These are phyloP conservation scores for Scedosporium aurantiacum DNA, from an alignment of 2,329 filamentous ascomycete species.

Conservation along the genomic window DNA sequence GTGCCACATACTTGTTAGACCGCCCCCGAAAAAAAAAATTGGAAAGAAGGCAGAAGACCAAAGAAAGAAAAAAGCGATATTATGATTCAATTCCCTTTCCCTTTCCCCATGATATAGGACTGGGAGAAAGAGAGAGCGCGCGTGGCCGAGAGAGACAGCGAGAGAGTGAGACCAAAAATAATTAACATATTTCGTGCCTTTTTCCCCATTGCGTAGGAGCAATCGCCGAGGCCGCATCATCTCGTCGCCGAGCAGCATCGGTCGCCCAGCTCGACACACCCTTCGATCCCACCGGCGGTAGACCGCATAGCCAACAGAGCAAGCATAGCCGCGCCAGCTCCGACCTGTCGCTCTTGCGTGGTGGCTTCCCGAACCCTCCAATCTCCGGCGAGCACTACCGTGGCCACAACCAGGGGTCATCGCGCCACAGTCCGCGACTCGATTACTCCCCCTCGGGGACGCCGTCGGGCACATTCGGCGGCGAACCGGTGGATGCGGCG, in stretches of 20 bases:
- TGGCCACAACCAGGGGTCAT: conserved; percentile 6
- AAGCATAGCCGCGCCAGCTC: conserved; percentile 63
- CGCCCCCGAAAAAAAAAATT: background rate
- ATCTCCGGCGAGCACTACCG: conserved; percentile 27
- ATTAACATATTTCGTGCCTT: background rate
- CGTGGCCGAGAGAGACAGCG: too few relatives aligned
- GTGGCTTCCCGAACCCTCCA: conserved; percentile 37
- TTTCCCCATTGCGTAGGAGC: conserved; percentile 14
- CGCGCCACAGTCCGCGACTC: conserved; percentile 30
- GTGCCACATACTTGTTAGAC: too few relatives aligned
- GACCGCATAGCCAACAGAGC: conserved; percentile 49
- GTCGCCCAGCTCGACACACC: conserved; percentile 49
- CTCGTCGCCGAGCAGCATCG: conserved; percentile 48
- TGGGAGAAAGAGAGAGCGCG: too few relatives aligned
- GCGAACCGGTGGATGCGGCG: conserved; percentile 20
- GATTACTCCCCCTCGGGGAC: conserved; percentile 21
- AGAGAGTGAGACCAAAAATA: too few relatives aligned
- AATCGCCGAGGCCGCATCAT: conserved; percentile 28
- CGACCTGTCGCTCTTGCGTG: conserved; percentile 49
- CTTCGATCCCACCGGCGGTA: conserved; percentile 31
- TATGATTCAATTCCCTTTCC: background rate
- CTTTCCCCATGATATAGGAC: background rate
- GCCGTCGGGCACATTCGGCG: conserved; percentile 19
- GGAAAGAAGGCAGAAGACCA: background rate
- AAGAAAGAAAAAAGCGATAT: background rate